These are phyloP conservation scores for Friedmanniomyces simplex DNA, from an alignment of 495 filamentous ascomycete genomes.

Conservation along the genomic window DNA sequence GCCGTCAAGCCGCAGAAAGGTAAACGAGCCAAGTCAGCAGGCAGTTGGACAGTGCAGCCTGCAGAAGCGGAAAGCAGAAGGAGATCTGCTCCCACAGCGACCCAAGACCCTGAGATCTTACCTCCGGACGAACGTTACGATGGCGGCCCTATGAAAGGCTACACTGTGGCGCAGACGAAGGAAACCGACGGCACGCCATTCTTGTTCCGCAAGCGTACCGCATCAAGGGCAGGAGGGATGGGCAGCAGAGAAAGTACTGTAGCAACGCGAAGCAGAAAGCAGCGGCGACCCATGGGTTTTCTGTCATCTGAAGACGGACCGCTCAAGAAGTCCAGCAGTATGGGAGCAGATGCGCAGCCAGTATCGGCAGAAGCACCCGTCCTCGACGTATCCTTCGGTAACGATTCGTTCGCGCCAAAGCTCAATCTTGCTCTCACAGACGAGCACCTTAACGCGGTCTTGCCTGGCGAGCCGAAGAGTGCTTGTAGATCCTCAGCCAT, in stretches of 20 bases:
- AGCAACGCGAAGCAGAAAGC: not conserved
- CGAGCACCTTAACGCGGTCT: conserved; percentile 8
- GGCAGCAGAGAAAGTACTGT: not conserved
- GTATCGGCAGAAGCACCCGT: conserved; percentile 1
- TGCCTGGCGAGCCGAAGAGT: not conserved
- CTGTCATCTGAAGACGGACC: not conserved
- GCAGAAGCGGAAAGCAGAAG: not conserved
- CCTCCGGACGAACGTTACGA: not conserved
- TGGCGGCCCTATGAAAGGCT: not conserved
- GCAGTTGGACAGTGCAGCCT: not conserved
- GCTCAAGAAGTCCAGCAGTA: not conserved
- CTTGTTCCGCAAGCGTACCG: conserved; percentile 11
- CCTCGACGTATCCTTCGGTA: conserved; percentile 11
- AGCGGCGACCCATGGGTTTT: not conserved
- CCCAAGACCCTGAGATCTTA: not conserved
- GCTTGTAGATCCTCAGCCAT: not conserved
- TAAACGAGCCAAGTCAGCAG: not conserved
- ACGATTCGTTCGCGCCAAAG: conserved; percentile 9
- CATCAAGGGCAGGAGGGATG: not conserved
- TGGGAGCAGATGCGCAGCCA: not conserved
- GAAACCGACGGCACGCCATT: conserved; percentile 8
- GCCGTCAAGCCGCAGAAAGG: no score
- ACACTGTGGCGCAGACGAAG: not conserved
- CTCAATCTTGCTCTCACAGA: conserved; percentile 13
- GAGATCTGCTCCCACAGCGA: not conserved